Percentiles rank a stretch among this genome's conserved stretches.
phyloP scores from a whole-genome alignment of 2,329 filamentous ascomycete species.

The Penicillium oxalicum region DNA sequence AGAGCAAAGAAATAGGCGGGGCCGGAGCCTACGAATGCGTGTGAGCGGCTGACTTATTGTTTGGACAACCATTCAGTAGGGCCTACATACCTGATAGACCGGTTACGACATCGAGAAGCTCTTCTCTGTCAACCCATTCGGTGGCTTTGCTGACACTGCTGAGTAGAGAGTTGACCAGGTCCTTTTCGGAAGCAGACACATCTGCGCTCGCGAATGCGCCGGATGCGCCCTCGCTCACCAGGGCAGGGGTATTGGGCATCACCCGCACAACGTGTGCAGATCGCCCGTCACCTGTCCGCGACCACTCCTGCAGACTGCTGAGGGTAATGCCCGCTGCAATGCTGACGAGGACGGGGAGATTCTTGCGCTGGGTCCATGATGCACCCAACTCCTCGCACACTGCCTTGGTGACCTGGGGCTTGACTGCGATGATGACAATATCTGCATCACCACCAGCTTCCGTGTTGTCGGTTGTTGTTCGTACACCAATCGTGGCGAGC shows the following conservation, averaged over 20 bases:
- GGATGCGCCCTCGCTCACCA: slow-evolving; percentile 30
- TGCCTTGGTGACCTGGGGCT: slow-evolving; percentile 29
- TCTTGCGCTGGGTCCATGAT: slow-evolving; percentile 20
- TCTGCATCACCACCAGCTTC: slow-evolving; percentile 25
- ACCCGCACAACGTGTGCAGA: slow-evolving; percentile 28
- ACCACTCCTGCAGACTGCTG: slow-evolving; percentile 26
- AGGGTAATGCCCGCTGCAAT: slow-evolving; percentile 33
- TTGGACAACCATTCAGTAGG: neutral
- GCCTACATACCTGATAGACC: slow-evolving; percentile 27
- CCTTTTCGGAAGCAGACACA: slow-evolving; percentile 26
- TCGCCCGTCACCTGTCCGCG: slow-evolving; percentile 21
- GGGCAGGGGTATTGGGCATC: slow-evolving; percentile 33
- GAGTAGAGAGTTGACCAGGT: slow-evolving; percentile 25
- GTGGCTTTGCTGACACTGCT: slow-evolving; percentile 29
- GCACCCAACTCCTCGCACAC: slow-evolving; percentile 30
- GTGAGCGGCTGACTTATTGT: neutral
- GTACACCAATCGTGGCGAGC: slow-evolving; percentile 26
- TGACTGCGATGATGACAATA: slow-evolving; percentile 31
- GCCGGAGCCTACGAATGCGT: slow-evolving; percentile 24
- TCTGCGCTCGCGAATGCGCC: slow-evolving; percentile 25
- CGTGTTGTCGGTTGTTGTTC: slow-evolving; percentile 27
- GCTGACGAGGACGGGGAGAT: slow-evolving; percentile 28
- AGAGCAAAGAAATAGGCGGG: slow-evolving; percentile 35
- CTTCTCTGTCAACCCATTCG: slow-evolving; percentile 32
- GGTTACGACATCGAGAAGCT: slow-evolving; percentile 33